Evolutionary conservation across 768 basidiomycete species (phyloP), one percentile per base, ranked within the genome.

Genomic region (Boletus sensibilis): DNA sequence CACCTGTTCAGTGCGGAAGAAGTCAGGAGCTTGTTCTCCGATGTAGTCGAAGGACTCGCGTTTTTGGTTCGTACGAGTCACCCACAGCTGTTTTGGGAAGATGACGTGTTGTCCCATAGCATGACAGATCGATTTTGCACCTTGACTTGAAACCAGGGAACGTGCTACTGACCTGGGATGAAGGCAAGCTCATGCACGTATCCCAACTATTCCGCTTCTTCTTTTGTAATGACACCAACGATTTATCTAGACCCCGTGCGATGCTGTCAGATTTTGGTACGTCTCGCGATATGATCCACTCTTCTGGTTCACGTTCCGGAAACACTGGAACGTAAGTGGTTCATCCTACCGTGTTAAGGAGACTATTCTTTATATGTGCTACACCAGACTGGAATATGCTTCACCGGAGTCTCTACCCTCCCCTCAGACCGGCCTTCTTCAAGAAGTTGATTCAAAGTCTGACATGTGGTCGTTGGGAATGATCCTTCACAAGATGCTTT

Each of bases 391-490:
- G 50, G 94, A 96, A 75, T 95, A 90, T 64, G 83, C 89, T 14
- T 86, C 93, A 0, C 96, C 95, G 0, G 96, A 98, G 69, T 90
- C 92, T 0, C 78, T 98, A 1, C 84, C 86, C 3, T 82, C 84
- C 0, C 84, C 82, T 14, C 72, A 76, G 7, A 87, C 84, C 0
- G 90, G 91, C 0, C 71, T 79, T 21, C 82, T 90, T 9, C 78
- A 76, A 9, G 86, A 89, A 44, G 79, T 92, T 3, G 88, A 92
- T 64, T 92, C 92, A 0, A 94, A 94, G 66, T 83, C 90, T 5
- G 95, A 98, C 68, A 94, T 97, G 86, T 98, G 96, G 95, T 92
- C 92, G 6, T 79, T 98, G 16, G 95, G 95, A 59, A 94, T 98
- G 89, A 92, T 98, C 53, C 78, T 98, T 18, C 87, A 98, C 76